Evolutionary conservation across 345 rosid species (phyloP).

Genomic region (Salix suchowensis): DNA sequence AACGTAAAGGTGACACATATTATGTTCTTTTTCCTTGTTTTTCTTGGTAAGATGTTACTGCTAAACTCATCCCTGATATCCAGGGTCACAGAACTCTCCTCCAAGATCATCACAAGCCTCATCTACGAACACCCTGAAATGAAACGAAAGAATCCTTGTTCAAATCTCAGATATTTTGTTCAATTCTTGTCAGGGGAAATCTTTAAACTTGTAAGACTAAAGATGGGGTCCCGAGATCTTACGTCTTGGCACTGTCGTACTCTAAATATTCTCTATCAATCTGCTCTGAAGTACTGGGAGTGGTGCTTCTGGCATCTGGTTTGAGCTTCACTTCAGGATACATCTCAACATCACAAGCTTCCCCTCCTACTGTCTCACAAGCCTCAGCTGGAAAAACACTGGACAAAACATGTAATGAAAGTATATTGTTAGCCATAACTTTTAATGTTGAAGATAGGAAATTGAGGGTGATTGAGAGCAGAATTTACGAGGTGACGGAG

Average conservation of each 20-base stretch:
- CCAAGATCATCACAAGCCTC: slow-evolving; percentile 97
- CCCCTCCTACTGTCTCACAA: slow-evolving; percentile 62
- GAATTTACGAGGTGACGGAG: slow-evolving; percentile 41
- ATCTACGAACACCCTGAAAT: slow-evolving; percentile 56
- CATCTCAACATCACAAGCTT: slow-evolving; percentile 54
- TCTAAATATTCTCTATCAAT: slow-evolving; percentile 69
- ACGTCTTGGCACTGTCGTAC: slow-evolving; percentile 64
- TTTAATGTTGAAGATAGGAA: not conserved
- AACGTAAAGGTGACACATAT: not conserved
- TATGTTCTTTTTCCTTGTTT: not conserved
- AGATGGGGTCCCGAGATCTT: slow-evolving; percentile 17
- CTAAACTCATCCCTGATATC: slow-evolving; percentile 40
- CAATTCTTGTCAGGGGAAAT: not conserved
- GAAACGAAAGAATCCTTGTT: not conserved
- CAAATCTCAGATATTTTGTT: not conserved
- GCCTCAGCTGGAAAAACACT: slow-evolving; percentile 74
- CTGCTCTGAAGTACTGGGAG: slow-evolving; percentile 35
- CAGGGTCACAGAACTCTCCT: slow-evolving; percentile 82
- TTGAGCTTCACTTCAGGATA: slow-evolving; percentile 63
- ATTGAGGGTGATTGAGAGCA: not conserved
- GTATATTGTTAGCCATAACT: not conserved
- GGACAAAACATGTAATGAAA: not conserved
- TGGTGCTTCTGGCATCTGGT: slow-evolving; percentile 26
- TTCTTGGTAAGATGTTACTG: slow-evolving; percentile 7
- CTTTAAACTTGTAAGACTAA: not conserved